Percentiles rank a stretch among this genome's conserved stretches.
phyloP scores from a whole-genome alignment of 495 filamentous ascomycete species.

The Aspergillus sparsus region DNA sequence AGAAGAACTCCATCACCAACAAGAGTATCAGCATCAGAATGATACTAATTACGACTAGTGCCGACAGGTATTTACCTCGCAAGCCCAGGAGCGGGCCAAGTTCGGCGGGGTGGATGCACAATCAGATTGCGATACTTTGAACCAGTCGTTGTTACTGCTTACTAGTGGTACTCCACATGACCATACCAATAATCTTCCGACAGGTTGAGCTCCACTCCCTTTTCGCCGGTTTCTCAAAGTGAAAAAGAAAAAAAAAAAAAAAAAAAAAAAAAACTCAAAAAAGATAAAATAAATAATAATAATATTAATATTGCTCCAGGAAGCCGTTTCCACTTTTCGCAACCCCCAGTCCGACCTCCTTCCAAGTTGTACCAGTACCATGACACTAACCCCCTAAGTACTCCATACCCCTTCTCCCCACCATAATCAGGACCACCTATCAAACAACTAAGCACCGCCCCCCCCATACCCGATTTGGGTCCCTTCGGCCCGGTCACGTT shows the following conservation, averaged over 20 bases:
- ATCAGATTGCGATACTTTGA: constrained; percentile 18
- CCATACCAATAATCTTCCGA: not conserved
- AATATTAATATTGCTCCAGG: constrained; percentile 4
- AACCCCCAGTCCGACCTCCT: constrained; percentile 1
- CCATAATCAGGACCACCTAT: not conserved
- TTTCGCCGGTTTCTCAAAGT: not conserved
- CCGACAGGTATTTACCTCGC: constrained; percentile 15
- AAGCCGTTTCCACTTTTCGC: constrained; percentile 18
- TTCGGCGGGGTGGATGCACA: constrained; percentile 23
- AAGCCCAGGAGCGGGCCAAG: constrained; percentile 20
- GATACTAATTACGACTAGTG: constrained; percentile 10
- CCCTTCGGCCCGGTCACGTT: constrained; percentile 38
- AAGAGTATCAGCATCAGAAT: constrained; percentile 14
- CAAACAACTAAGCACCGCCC: constrained; percentile 2
- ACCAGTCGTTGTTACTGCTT: constrained; percentile 21
- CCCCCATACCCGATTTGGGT: constrained; percentile 16
- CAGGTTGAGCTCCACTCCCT: not conserved
- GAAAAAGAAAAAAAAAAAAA: constrained; percentile 1
- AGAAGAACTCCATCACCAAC: constrained; percentile 17
- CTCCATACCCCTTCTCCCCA: constrained; percentile 1
- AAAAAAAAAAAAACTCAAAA: constrained; percentile 4
- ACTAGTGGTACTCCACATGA: constrained; percentile 4
- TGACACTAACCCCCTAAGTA: not conserved
- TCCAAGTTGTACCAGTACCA: not conserved
- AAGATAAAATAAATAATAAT: constrained; percentile 1